These are phyloP conservation scores for Viola pubescens DNA, from an alignment of 441 rosid genomes.

Conservation along the genomic window DNA sequence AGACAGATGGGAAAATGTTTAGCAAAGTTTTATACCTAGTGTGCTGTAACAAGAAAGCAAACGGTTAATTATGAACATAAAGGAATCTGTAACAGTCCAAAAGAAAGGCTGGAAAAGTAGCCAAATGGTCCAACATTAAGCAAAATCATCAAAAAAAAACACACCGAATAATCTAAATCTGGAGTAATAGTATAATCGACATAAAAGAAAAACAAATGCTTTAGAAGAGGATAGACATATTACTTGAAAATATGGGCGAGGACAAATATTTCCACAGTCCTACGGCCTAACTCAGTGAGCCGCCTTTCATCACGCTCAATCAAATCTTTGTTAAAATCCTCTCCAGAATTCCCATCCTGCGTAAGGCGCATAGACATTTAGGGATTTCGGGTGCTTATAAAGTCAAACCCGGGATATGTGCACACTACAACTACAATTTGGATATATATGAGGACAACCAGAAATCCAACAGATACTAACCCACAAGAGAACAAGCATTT, in stretches of 20 bases:
- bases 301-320: slow-evolving; percentile 83
- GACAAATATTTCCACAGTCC: slow-evolving; percentile 84
- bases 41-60: no score
- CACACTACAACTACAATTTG: neutral
- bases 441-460: neutral
- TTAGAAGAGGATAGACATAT: neutral
- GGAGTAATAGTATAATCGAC: no score
- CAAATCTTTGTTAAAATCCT: slow-evolving; percentile 72
- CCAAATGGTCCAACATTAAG: no score
- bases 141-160: no score
- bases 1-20: no score
- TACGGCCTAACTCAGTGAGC: slow-evolving; percentile 84
- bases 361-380: slow-evolving; percentile 15
- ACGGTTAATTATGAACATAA: no score
- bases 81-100: no score
- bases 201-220: no score
- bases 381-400: slow-evolving; percentile 1
- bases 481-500: neutral
- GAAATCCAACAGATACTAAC: no score
- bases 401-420: neutral
- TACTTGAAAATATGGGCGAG: slow-evolving; percentile 93
- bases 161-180: no score
- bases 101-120: no score
- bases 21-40: no score
- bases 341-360: slow-evolving; percentile 79